Percentiles rank a stretch among this genome's conserved stretches.
These are phyloP conservation scores for Pyrenochaeta sp. DNA, from an alignment of 2,329 filamentous ascomycete genomes.

Conservation along the genomic window DNA sequence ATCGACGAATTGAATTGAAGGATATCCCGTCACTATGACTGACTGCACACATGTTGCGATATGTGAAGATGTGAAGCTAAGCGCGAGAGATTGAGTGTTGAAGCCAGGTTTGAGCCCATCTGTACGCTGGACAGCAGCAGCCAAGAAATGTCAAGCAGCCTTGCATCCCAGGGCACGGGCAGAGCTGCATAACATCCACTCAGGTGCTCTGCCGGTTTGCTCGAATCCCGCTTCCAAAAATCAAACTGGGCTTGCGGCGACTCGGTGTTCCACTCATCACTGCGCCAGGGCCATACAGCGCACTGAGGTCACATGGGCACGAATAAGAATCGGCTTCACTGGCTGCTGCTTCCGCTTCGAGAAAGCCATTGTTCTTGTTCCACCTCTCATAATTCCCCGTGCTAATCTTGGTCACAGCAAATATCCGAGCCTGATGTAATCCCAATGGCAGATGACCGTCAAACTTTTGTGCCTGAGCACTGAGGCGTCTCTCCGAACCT, in stretches of 20 bases:
- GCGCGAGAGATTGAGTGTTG: background rate
- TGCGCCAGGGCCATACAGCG: constrained; percentile 19
- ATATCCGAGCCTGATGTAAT: constrained; percentile 30
- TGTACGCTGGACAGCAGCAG: background rate
- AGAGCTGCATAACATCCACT: background rate
- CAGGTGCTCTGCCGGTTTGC: background rate
- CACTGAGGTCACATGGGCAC: constrained; percentile 29
- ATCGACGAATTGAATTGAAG: constrained; percentile 1
- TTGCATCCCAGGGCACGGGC: too few species aligned
- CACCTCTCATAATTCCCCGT: constrained; percentile 16
- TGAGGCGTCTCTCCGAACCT: constrained; percentile 23
- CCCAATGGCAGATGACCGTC: constrained; percentile 42
- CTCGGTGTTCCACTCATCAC: constrained; percentile 27
- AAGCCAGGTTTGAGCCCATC: background rate
- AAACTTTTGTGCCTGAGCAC: constrained; percentile 31
- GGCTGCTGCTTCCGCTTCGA: background rate
- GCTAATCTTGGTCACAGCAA: constrained; percentile 27
- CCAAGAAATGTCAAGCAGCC: background rate
- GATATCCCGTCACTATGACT: constrained; percentile 3
- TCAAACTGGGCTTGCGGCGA: constrained; percentile 7
- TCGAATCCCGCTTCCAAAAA: background rate
- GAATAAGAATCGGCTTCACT: constrained; percentile 30
- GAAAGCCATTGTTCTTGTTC: constrained; percentile 31
- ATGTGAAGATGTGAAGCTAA: background rate
- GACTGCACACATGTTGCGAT: background rate